Evolutionary conservation across 2,329 filamentous ascomycete species (phyloP), one percentile per base, ranked within the genome.

Genomic region (Raffaelea ambrosiae): DNA sequence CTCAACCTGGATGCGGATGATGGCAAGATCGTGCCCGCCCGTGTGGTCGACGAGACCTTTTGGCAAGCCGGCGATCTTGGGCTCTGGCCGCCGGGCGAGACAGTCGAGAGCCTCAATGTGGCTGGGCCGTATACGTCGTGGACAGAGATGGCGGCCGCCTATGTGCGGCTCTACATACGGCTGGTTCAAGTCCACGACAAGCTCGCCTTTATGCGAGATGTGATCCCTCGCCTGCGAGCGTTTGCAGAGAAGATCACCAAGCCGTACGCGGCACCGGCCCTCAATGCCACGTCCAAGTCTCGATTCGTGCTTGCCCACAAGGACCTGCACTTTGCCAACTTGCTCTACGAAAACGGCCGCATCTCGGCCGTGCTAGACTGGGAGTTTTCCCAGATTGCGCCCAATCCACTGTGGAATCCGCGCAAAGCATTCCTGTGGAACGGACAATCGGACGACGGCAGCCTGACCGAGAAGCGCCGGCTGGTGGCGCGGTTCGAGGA

Each of bases 331-430:
- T 61, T 68, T 36, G 63, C 58, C 13, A 68, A 67, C 40, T 54
- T 67, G 33, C 58, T 66, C 47, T 65, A 57, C 49, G 55, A 63
- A n/a, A 50, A 49, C 2, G 44, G 48, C 0, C 48, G 46, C 7
- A 60, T 68, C 40, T 67, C 63, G 1, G 58, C 51, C 1, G 54
- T 68, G 13, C 50, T 64, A 11, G 62, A 63, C 56, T 68, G 63
- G 64, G 66, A 67, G 49, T 68, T 68, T 39, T 54, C 61, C 1
- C 57, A 57, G 16, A 55, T 67, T 1, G 61, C 69, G 14, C 63
- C 66, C 1, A 55, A 56, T 5, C 53, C 54, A 22, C 54, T 57
- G 14, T 70, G 65, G 64, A 61, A 65, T 44, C 63, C 66, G 2
- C 53, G 53, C 4, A 50, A 55, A n/a, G 59, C 61, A 8, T 67